Evolutionary conservation across 306 rosid genomes (phyloP).

Genomic region (Castanopsis chinensis): DNA sequence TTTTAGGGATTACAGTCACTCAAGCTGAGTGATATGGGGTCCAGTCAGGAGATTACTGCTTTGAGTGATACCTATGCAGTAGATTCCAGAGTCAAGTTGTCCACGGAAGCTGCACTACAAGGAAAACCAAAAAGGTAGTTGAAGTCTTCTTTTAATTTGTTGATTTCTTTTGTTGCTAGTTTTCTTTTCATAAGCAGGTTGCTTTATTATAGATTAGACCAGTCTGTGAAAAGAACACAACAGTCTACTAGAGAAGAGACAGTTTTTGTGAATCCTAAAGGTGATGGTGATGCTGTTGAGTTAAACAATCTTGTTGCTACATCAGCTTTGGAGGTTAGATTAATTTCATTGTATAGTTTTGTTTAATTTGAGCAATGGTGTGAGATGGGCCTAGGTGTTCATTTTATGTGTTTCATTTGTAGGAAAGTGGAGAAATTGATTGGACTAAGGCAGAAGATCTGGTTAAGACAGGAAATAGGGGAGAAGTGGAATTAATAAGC

Average conservation of each 20-base stretch:
- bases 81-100: slow-evolving; percentile 39
- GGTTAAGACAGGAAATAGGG: slow-evolving; percentile 53
- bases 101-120: slow-evolving; percentile 48
- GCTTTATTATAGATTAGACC: slow-evolving; percentile 58
- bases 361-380: slow-evolving; percentile 4
- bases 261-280: slow-evolving; percentile 18
- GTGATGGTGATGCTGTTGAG: slow-evolving; percentile 23
- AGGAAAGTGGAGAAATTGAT: slow-evolving; percentile 68
- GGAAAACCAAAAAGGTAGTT: slow-evolving; percentile 74
- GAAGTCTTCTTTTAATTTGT: slow-evolving; percentile 20
- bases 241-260: slow-evolving; percentile 31
- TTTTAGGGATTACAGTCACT: slow-evolving; percentile 53
- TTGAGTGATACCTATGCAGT: slow-evolving; percentile 33
- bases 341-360: slow-evolving; percentile 15
- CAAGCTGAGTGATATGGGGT: slow-evolving; percentile 36
- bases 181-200: slow-evolving; percentile 26
- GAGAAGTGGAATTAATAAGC: slow-evolving; percentile 76
- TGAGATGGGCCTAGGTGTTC: slow-evolving; percentile 14
- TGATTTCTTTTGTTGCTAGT: slow-evolving; percentile 22
- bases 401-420: slow-evolving; percentile 13
- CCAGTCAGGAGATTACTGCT: slow-evolving; percentile 34
- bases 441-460: slow-evolving; percentile 74
- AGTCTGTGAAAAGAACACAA: slow-evolving; percentile 36
- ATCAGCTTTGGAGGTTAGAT: slow-evolving; percentile 56
- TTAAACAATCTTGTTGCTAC: slow-evolving; percentile 30